Conservation (phyloP, 1,284 basidiomycete species). For the Cystobasidium pallidum region DNA sequence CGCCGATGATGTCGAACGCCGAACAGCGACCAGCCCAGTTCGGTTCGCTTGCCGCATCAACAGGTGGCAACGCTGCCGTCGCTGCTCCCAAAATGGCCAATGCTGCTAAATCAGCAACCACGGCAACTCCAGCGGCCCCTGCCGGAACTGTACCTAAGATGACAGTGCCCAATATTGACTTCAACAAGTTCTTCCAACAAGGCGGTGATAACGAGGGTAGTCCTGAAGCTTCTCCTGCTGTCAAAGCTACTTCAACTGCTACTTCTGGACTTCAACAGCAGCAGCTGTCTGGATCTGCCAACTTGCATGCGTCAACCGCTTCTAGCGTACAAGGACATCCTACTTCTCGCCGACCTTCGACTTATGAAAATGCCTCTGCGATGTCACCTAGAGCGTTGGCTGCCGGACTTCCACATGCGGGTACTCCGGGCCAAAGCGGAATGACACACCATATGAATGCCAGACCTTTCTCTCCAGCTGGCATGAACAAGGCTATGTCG, state of each 20-base stretch:
- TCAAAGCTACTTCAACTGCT: constrained; percentile 3
- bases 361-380: constrained; percentile 31
- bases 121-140: constrained; percentile 9
- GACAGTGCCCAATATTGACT: constrained; percentile 31
- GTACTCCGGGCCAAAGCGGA: constrained; percentile 16
- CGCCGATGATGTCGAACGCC: constrained; percentile 46
- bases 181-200: constrained; percentile 44
- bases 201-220: constrained; percentile 12
- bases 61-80: constrained; percentile 38
- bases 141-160: constrained; percentile 1
- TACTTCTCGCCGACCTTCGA: constrained; percentile 34
- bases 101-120: constrained; percentile 45
- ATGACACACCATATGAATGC: constrained; percentile 25
- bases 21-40: constrained; percentile 48
- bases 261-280: neutral
- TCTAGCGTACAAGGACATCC: constrained; percentile 16
- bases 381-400: constrained; percentile 36
- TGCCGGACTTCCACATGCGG: constrained; percentile 26
- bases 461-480: constrained; percentile 35
- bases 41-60: constrained; percentile 48
- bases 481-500: constrained; percentile 12
- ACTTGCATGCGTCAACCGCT: constrained; percentile 8
- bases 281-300: constrained; percentile 16
- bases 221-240: constrained; percentile 28
- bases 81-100: no score